phyloP scores from a whole-genome alignment of 1,139 yeast species.

The Hyphopichia fennica region DNA sequence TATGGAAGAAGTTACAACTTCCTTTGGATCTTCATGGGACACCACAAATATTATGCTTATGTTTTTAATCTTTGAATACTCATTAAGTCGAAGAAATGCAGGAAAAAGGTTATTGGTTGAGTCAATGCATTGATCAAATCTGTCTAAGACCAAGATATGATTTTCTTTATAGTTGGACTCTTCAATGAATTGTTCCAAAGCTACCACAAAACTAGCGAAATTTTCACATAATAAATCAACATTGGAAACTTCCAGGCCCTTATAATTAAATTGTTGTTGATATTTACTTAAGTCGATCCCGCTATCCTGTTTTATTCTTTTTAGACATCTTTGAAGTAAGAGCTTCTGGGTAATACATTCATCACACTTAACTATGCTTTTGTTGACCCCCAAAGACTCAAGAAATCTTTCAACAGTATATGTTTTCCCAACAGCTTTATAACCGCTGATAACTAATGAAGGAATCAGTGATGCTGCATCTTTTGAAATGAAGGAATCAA shows the following conservation, averaged over 20 bases:
- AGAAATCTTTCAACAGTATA: constrained; percentile 29
- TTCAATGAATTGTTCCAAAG: constrained; percentile 37
- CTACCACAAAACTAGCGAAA: constrained; percentile 45
- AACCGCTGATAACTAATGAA: constrained; percentile 39
- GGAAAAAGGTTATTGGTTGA: constrained; percentile 43
- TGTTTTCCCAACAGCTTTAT: constrained; percentile 43
- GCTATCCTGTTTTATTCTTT: constrained; percentile 28
- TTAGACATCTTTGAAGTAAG: constrained; percentile 38
- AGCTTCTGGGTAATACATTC: constrained; percentile 40
- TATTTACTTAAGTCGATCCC: constrained; percentile 16
- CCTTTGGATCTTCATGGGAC: constrained; percentile 47
- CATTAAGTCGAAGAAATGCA: constrained; percentile 50
- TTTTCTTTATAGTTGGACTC: constrained; percentile 30
- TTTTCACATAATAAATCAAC: constrained; percentile 38
- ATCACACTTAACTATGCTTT: constrained; percentile 36
- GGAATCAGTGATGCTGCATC: constrained; percentile 24
- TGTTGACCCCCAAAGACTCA: constrained; percentile 18
- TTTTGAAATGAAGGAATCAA: constrained; percentile 25
- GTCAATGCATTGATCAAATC: constrained; percentile 57
- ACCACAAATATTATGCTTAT: constrained; percentile 32
- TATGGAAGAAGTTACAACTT: constrained; percentile 43
- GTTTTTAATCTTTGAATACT: constrained; percentile 33
- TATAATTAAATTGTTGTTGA: constrained; percentile 14
- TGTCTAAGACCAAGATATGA: constrained; percentile 61
- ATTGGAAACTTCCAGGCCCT: constrained; percentile 18